Percentiles rank a stretch among this genome's conserved stretches.
Evolutionary conservation across 2,329 filamentous ascomycete species (phyloP).

Genomic region (Fusarium sp.): DNA sequence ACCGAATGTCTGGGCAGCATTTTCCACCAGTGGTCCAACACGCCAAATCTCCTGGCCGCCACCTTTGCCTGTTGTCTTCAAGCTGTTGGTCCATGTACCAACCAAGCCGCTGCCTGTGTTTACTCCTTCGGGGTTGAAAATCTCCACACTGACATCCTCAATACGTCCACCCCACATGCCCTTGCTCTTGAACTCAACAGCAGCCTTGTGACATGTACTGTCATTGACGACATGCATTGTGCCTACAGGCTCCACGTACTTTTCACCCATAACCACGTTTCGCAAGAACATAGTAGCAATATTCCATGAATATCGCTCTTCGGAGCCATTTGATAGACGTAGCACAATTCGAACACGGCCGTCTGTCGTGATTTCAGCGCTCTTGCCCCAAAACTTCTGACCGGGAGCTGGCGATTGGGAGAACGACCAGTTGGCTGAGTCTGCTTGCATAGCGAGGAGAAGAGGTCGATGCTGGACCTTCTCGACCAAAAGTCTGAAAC

Average conservation of each 20-base stretch:
- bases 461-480: constrained; percentile 95
- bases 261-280: constrained; percentile 97
- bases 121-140: constrained; percentile 71
- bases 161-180: constrained; percentile 96
- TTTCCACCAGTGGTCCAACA: constrained; percentile 78
- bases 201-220: constrained; percentile 80
- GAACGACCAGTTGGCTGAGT: constrained; percentile 84
- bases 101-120: constrained; percentile 72
- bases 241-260: constrained; percentile 95
- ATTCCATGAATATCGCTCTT: constrained; percentile 89
- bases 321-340: constrained; percentile 68
- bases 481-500: constrained; percentile 91
- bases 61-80: constrained; percentile 70
- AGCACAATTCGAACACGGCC: constrained; percentile 83
- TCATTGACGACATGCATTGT: constrained; percentile 89
- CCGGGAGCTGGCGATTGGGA: constrained; percentile 86
- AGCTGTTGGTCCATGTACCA: constrained; percentile 84
- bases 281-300: constrained; percentile 89
- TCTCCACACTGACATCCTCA: constrained; percentile 85
- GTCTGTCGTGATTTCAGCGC: constrained; percentile 91
- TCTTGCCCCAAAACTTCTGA: constrained; percentile 99
- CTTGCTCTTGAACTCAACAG: constrained; percentile 91
- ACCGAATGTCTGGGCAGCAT: constrained; percentile 83
- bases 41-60: constrained; percentile 78
- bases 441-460: constrained; percentile 90